Percentiles rank a stretch among this genome's conserved stretches.
These are phyloP conservation scores for Termitomyces sp. DNA, from an alignment of 768 basidiomycete species.

Conservation along the genomic window DNA sequence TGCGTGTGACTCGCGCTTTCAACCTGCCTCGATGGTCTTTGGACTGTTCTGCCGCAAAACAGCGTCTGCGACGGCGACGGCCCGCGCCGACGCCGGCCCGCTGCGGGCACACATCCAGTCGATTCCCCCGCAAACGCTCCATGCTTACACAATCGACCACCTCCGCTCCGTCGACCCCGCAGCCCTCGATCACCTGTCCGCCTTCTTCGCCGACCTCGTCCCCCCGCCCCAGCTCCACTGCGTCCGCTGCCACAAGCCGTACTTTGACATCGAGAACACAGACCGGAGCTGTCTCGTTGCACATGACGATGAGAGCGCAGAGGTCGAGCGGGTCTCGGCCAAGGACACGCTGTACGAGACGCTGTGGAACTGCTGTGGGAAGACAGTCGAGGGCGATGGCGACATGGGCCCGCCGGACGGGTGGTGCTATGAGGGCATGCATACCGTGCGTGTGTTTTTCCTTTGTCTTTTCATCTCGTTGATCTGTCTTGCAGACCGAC, in stretches of 20 bases:
- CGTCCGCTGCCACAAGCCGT: constrained; percentile 67
- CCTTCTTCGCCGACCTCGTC: constrained; percentile 56
- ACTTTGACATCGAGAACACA: constrained; percentile 68
- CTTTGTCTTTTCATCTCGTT: neutral
- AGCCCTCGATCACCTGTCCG: constrained; percentile 40
- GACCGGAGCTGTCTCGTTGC: constrained; percentile 64
- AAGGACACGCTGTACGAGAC: constrained; percentile 41
- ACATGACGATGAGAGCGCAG: constrained; percentile 78
- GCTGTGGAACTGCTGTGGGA: constrained; percentile 69
- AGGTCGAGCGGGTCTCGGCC: constrained; percentile 54
- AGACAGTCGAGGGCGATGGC: constrained; percentile 68
- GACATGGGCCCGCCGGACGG: constrained; percentile 82
- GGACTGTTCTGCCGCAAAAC: constrained; percentile 13
- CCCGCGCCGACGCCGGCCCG: neutral
- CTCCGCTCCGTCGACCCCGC: constrained; percentile 18
- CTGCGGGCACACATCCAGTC: neutral
- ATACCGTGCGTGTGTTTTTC: constrained; percentile 48
- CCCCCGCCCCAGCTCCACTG: constrained; percentile 73
- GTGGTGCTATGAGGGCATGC: constrained; percentile 70
- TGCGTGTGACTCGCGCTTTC: no score
- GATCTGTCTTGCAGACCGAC: constrained; percentile 46
- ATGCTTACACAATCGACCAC: neutral
- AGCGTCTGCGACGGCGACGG: no score
- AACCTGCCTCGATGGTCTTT: constrained; percentile 8
- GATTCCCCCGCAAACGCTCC: neutral